Conservation (phyloP, 2,329 filamentous ascomycete genomes). For the Lomentospora prolificans region DNA sequence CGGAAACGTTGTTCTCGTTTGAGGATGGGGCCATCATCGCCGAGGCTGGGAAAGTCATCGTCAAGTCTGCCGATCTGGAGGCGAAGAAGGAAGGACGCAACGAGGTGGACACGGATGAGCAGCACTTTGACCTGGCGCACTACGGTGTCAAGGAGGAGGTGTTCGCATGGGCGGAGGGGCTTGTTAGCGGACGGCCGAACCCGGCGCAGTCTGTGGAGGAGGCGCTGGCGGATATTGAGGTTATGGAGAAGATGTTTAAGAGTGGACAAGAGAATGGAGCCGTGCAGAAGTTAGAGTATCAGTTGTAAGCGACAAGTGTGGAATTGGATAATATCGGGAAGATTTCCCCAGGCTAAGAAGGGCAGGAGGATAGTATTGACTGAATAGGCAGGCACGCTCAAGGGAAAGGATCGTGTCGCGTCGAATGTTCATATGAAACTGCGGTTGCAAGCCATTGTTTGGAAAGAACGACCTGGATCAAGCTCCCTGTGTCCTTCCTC, state of each 20-base stretch:
- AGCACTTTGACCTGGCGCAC: conserved; percentile 37
- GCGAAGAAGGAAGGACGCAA: background rate
- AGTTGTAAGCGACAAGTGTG: conserved; percentile 13
- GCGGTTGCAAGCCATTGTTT: too few relatives aligned
- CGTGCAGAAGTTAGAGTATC: conserved; percentile 29
- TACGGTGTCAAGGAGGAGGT: conserved; percentile 48
- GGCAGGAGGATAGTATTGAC: too few relatives aligned
- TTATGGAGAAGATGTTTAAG: conserved; percentile 41
- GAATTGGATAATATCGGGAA: too few relatives aligned
- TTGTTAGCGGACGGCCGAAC: conserved; percentile 37
- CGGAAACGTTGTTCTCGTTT: conserved; percentile 46
- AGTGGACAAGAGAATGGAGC: conserved; percentile 24
- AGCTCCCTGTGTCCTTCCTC: background rate
- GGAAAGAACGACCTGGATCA: background rate
- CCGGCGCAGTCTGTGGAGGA: conserved; percentile 43
- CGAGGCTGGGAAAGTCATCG: conserved; percentile 31
- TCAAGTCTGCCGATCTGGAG: conserved; percentile 18
- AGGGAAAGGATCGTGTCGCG: too few relatives aligned
- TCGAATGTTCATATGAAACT: too few relatives aligned
- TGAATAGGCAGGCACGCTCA: too few relatives aligned
- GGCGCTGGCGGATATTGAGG: conserved; percentile 50
- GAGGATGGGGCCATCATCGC: conserved; percentile 48
- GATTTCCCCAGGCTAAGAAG: too few relatives aligned
- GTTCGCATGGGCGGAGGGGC: conserved; percentile 46
- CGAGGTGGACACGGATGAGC: conserved; percentile 13